Evolutionary conservation across 768 basidiomycete species (phyloP).

Genomic region (Termitomyces sp.): DNA sequence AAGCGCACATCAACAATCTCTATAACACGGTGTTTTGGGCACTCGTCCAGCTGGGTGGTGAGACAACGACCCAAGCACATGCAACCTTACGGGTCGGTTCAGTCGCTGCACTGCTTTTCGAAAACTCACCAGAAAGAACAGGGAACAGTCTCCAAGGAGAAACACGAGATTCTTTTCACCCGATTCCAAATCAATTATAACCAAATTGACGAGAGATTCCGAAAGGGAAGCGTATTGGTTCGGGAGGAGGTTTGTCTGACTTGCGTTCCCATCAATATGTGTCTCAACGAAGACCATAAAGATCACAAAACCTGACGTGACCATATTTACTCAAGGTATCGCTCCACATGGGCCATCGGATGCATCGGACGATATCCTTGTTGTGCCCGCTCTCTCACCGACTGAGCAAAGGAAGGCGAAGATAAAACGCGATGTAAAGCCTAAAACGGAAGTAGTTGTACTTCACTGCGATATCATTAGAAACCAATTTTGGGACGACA

Average conservation of each 20-base stretch:
- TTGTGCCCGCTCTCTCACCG: conserved; percentile 1
- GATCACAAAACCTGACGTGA: conserved; percentile 2
- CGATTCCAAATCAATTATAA: conserved; percentile 89
- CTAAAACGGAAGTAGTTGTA: conserved; percentile 44
- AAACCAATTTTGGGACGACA: conserved; percentile 70
- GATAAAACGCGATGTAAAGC: conserved; percentile 26
- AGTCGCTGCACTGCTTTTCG: not conserved
- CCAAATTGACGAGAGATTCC: conserved; percentile 56
- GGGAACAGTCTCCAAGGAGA: conserved; percentile 87
- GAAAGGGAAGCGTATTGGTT: conserved; percentile 83
- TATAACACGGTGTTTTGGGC: conserved; percentile 98
- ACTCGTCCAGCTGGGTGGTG: conserved; percentile 75
- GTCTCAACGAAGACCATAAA: not conserved
- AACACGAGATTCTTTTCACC: conserved; percentile 86
- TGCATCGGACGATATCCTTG: not conserved
- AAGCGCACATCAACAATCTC: conserved; percentile 97
- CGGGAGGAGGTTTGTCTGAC: conserved; percentile 46
- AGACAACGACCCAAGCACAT: conserved; percentile 78
- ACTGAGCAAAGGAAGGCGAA: conserved; percentile 10
- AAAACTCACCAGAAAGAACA: conserved; percentile 22
- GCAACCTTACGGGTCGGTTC: conserved; percentile 60
- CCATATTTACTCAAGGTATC: not conserved
- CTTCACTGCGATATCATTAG: conserved; percentile 82
- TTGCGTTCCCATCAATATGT: not conserved
- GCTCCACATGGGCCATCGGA: not conserved